phyloP scores from a whole-genome alignment of 495 filamentous ascomycete genomes.

The Penicillium malachiteum region DNA sequence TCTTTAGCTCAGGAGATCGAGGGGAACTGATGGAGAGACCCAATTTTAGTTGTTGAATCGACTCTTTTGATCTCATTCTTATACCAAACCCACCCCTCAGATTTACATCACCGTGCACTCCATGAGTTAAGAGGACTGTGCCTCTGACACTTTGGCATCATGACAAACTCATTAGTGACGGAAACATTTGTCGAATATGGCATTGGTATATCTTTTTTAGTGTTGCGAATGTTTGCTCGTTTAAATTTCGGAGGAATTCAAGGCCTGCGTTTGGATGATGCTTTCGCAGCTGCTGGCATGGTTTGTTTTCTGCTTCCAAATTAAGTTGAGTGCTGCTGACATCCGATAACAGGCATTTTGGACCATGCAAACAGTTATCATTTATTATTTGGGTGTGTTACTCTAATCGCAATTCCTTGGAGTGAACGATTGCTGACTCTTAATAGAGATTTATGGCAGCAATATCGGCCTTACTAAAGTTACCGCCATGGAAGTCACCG shows the following conservation, averaged over 20 bases:
- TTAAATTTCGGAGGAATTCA: conserved; percentile 14
- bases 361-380: conserved; percentile 18
- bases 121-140: not conserved
- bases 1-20: no score
- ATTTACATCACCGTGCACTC: not conserved
- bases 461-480: conserved; percentile 21
- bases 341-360: conserved; percentile 15
- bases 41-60: no score
- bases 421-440: not conserved
- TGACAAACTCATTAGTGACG: conserved; percentile 4
- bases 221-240: conserved; percentile 18
- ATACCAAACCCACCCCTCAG: no score
- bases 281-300: conserved; percentile 21
- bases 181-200: conserved; percentile 25
- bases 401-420: not conserved
- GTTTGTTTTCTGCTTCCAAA: conserved; percentile 3
- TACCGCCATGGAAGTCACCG: conserved; percentile 19
- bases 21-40: no score
- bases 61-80: no score
- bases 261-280: conserved; percentile 23
- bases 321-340: not conserved
- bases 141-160: conserved; percentile 3
- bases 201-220: conserved; percentile 22
- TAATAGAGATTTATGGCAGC: conserved; percentile 14
- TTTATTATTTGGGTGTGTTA: conserved; percentile 14